These are phyloP conservation scores for Thalassiosira pacifica DNA, from an alignment of 352 stramenopile genomes.

Conservation along the genomic window DNA sequence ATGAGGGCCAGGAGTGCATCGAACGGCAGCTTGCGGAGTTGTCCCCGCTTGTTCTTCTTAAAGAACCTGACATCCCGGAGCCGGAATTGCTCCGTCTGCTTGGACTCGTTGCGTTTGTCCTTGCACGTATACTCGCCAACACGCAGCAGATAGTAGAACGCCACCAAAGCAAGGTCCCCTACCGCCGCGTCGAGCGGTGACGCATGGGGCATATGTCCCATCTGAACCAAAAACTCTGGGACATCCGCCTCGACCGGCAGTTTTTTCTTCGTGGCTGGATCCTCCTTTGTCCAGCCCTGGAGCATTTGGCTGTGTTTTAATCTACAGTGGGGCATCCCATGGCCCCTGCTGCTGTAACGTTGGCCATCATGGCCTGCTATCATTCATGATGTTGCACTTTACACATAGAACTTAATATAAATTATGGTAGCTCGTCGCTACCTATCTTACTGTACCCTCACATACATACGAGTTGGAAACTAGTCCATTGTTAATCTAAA, in stretches of 20 bases:
- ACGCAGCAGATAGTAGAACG: slow-evolving; percentile 40
- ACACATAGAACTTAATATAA: too few relatives aligned
- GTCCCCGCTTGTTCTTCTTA: not conserved
- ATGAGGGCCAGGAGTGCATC: too few relatives aligned
- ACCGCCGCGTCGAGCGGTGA: not conserved
- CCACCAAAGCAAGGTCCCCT: slow-evolving; percentile 8
- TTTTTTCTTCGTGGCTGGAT: slow-evolving; percentile 20
- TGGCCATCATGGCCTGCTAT: too few relatives aligned
- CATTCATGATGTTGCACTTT: too few relatives aligned
- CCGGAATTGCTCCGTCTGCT: slow-evolving; percentile 29
- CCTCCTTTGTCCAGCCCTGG: not conserved
- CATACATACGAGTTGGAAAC: too few relatives aligned
- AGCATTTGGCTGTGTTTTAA: too few relatives aligned
- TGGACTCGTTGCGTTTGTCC: not conserved
- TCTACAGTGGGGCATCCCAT: too few relatives aligned
- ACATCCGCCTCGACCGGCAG: slow-evolving; percentile 30
- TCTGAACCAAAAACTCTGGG: not conserved
- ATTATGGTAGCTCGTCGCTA: too few relatives aligned
- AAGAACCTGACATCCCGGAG: slow-evolving; percentile 24
- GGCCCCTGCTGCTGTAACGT: too few relatives aligned
- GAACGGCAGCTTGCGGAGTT: too few relatives aligned
- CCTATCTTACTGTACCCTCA: too few relatives aligned
- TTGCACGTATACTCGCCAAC: slow-evolving; percentile 29
- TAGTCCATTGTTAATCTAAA: too few relatives aligned
- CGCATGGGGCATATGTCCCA: not conserved